Evolutionary conservation across 208 protist genomes (phyloP).

Genomic region (Leishmania tropica): DNA sequence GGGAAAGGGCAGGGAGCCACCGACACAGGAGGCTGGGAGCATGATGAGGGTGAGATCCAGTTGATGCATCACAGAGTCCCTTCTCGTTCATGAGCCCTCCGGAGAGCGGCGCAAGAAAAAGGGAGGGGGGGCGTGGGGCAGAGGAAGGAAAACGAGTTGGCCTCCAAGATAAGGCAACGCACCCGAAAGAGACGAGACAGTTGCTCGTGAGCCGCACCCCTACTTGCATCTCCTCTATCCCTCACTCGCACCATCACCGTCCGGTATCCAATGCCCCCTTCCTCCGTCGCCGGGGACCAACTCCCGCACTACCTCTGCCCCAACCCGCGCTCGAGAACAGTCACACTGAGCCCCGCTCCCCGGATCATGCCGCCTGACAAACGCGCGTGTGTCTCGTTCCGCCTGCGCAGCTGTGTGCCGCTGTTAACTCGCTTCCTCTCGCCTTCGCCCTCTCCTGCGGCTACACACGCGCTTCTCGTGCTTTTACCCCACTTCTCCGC

Average conservation of each 20-base stretch:
- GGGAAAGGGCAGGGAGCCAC: neutral
- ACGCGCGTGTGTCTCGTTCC: too few species aligned
- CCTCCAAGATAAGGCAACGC: neutral
- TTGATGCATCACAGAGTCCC: neutral
- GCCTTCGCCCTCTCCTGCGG: neutral
- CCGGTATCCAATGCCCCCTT: neutral
- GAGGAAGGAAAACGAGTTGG: neutral
- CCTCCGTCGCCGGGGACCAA: neutral
- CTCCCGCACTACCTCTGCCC: neutral
- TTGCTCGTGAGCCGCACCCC: neutral
- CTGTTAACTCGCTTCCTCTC: neutral
- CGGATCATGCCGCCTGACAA: too few species aligned
- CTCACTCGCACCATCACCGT: neutral
- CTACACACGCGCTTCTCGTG: neutral
- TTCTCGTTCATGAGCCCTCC: neutral
- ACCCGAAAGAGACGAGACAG: neutral
- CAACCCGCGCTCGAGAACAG: neutral
- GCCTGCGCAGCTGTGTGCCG: neutral
- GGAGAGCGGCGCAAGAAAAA: neutral
- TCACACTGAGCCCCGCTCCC: neutral
- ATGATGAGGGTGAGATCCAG: neutral
- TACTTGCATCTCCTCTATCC: neutral
- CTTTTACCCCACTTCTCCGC: neutral
- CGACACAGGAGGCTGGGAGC: neutral
- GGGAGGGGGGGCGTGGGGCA: neutral